These are phyloP conservation scores for Paracoccidioides brasiliensis DNA, from an alignment of 2,329 filamentous ascomycete species.

Conservation along the genomic window DNA sequence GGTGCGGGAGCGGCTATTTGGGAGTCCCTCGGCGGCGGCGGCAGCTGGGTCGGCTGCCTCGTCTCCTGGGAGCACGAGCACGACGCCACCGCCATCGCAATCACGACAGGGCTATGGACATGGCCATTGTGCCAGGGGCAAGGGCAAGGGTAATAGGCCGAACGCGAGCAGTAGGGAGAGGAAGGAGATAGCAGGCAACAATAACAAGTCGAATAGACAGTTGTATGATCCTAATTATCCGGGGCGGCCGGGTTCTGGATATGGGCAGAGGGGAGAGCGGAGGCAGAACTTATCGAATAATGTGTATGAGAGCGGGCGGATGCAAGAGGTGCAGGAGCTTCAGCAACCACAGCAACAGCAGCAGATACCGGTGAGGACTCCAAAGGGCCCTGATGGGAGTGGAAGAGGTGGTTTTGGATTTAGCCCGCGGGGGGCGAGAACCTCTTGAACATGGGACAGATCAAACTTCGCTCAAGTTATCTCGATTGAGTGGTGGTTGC, in stretches of 20 bases:
- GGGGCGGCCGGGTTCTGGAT: slow-evolving; percentile 46
- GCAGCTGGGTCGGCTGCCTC: slow-evolving; percentile 41
- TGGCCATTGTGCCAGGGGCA: slow-evolving; percentile 35
- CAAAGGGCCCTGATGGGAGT: slow-evolving; percentile 63
- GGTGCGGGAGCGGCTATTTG: slow-evolving; percentile 75
- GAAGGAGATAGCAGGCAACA: slow-evolving; percentile 27
- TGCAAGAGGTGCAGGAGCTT: slow-evolving; percentile 6
- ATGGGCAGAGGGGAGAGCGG: slow-evolving; percentile 25
- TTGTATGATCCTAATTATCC: slow-evolving; percentile 67
- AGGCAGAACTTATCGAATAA: slow-evolving; percentile 3
- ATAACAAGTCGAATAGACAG: slow-evolving; percentile 35
- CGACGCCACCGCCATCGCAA: slow-evolving; percentile 41
- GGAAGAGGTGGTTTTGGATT: slow-evolving; percentile 71
- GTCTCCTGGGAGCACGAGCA: slow-evolving; percentile 41
- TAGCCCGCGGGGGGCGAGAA: slow-evolving; percentile 46
- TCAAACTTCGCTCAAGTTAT: neutral
- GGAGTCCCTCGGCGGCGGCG: slow-evolving; percentile 33
- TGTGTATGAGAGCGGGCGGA: neutral
- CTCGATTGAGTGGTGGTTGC: neutral
- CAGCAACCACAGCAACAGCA: slow-evolving; percentile 19
- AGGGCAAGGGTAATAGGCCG: slow-evolving; percentile 21
- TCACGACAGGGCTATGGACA: slow-evolving; percentile 14
- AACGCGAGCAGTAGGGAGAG: slow-evolving; percentile 26
- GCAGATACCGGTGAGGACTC: slow-evolving; percentile 56
- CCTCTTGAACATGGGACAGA: slow-evolving; percentile 5